Percentiles rank a stretch among this genome's conserved stretches.
Conservation (phyloP, 176 grass and related monocot genomes). For the Aegilops longissima region DNA sequence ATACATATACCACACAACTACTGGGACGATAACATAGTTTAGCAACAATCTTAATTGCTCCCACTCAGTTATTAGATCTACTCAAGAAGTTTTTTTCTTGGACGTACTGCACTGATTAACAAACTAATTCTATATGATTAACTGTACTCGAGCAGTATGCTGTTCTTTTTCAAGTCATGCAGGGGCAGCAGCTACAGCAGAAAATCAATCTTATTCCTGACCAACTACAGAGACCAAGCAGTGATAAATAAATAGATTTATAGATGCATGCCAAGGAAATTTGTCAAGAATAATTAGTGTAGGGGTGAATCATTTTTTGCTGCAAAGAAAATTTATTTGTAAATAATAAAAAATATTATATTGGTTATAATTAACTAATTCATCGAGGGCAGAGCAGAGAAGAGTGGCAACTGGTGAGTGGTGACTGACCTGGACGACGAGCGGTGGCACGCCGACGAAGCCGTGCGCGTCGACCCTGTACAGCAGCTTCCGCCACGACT, state of each 20-base stretch:
- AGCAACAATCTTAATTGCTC: neutral
- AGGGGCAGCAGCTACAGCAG: no score
- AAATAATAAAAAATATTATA: neutral
- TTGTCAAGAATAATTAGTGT: neutral
- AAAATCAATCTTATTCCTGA: neutral
- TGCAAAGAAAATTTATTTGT: neutral
- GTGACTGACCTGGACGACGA: constrained; percentile 57
- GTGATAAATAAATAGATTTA: neutral
- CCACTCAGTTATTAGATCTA: neutral
- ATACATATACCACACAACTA: neutral
- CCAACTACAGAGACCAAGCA: neutral
- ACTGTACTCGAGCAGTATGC: neutral
- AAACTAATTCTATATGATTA: neutral
- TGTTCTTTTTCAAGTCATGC: neutral
- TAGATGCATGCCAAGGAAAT: neutral
- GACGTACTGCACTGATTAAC: neutral
- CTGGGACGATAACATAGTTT: neutral
- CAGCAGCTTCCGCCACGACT: constrained; percentile 87
- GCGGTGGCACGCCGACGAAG: constrained; percentile 74
- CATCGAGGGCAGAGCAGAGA: neutral
- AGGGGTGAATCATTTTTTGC: neutral
- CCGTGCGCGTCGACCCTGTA: constrained; percentile 60
- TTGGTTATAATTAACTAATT: neutral
- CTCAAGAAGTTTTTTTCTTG: neutral
- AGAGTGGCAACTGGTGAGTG: neutral